Evolutionary conservation across 2,329 filamentous ascomycete genomes (phyloP).

Genomic region (Ascochyta lentis): DNA sequence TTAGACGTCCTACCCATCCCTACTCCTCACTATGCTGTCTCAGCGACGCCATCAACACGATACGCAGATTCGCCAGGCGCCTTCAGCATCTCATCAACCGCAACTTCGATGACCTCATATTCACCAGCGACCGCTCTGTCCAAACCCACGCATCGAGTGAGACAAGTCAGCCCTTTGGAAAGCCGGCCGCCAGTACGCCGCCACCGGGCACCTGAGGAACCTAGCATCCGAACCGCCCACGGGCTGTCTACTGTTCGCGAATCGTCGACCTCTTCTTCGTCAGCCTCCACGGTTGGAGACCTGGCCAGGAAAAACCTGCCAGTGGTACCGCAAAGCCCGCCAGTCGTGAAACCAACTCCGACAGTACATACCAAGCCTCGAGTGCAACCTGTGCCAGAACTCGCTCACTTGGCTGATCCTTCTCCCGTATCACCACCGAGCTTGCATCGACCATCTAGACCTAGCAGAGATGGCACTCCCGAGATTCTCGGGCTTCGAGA

Average conservation of each 20-base stretch:
- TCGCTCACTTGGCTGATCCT: slow-evolving; percentile 68
- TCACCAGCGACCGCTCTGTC: slow-evolving; percentile 67
- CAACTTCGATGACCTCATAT: slow-evolving; percentile 78
- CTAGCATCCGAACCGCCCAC: slow-evolving; percentile 58
- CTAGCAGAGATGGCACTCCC: slow-evolving; percentile 55
- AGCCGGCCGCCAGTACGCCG: slow-evolving; percentile 67
- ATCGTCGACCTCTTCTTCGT: slow-evolving; percentile 74
- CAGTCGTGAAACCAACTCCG: slow-evolving; percentile 12
- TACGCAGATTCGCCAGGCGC: slow-evolving; percentile 76
- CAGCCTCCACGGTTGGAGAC: slow-evolving; percentile 69
- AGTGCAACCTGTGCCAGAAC: slow-evolving; percentile 45
- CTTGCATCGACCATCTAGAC: slow-evolving; percentile 54
- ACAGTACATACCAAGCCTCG: slow-evolving; percentile 20
- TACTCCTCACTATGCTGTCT: slow-evolving; percentile 70
- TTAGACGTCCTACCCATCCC: slow-evolving; percentile 72
- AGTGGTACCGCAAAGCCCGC: slow-evolving; percentile 62
- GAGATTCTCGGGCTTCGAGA: slow-evolving; percentile 53
- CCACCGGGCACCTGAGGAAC: slow-evolving; percentile 61
- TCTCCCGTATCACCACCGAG: slow-evolving; percentile 55
- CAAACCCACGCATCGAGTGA: slow-evolving; percentile 54
- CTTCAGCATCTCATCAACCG: slow-evolving; percentile 79
- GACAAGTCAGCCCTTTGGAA: slow-evolving; percentile 63
- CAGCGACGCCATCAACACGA: slow-evolving; percentile 75
- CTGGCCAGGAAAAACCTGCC: slow-evolving; percentile 37
- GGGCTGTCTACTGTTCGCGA: slow-evolving; percentile 72